Conservation (phyloP, 75 land plant species). For the Sequoiadendron giganteum region DNA sequence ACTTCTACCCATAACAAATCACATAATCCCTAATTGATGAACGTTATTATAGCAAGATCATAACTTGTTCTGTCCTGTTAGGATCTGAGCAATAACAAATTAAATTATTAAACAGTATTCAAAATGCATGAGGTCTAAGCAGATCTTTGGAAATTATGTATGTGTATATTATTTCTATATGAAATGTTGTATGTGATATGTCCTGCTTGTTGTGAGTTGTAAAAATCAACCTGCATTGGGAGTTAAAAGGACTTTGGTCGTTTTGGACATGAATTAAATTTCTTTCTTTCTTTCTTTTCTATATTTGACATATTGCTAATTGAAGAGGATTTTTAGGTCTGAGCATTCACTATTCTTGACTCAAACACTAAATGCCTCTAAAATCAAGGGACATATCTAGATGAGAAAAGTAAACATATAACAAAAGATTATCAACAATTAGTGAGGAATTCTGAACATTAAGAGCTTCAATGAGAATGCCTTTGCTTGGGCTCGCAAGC, state of each 20-base stretch:
- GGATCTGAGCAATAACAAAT: background rate
- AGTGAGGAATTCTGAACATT: too few species aligned
- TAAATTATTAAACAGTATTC: background rate
- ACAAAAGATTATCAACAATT: too few species aligned
- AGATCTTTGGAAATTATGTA: slow-evolving; percentile 5
- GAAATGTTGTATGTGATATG: background rate
- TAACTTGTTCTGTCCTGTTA: background rate
- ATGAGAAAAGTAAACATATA: too few species aligned
- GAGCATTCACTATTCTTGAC: background rate
- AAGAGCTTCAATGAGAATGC: too few species aligned
- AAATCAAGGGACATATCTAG: too few species aligned
- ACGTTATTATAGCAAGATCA: background rate
- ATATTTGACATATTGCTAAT: background rate
- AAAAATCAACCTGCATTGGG: background rate
- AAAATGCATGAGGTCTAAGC: slow-evolving; percentile 2
- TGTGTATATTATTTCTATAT: background rate
- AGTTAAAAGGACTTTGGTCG: background rate
- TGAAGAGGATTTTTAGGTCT: background rate
- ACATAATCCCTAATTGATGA: background rate
- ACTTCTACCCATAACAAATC: background rate
- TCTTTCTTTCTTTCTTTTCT: too few species aligned
- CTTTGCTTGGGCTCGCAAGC: too few species aligned
- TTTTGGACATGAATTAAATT: background rate
- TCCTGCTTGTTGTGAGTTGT: background rate
- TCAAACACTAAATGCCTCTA: background rate